Percentiles rank a stretch among this genome's conserved stretches.
These are phyloP conservation scores for Talaromyces wortmannii DNA, from an alignment of 495 filamentous ascomycete species.

Conservation along the genomic window DNA sequence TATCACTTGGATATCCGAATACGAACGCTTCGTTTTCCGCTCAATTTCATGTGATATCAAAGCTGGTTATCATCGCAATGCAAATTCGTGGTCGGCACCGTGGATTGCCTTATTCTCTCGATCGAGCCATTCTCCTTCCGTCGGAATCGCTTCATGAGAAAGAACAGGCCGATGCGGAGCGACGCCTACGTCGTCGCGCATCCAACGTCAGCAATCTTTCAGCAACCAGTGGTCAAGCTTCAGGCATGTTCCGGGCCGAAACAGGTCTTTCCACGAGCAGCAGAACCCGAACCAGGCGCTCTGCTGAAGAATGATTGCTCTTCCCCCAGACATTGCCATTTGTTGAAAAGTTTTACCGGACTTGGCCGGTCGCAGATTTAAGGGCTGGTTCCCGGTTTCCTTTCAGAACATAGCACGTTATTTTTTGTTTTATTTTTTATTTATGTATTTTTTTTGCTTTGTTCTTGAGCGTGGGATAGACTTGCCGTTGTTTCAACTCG, in stretches of 20 bases:
- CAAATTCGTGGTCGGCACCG: constrained; percentile 87
- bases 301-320: background rate
- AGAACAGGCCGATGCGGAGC: constrained; percentile 55
- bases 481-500: no score
- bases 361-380: no score
- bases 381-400: no score
- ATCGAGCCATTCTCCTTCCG: constrained; percentile 81
- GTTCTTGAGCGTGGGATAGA: no score
- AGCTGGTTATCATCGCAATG: constrained; percentile 90
- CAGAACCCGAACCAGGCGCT: constrained; percentile 1
- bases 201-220: constrained; percentile 44
- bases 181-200: constrained; percentile 44
- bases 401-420: no score
- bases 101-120: constrained; percentile 85
- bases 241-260: background rate
- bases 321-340: no score
- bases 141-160: constrained; percentile 66
- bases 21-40: constrained; percentile 72
- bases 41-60: constrained; percentile 74
- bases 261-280: background rate
- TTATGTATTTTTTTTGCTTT: no score
- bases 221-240: constrained; percentile 15
- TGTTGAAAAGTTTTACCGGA: no score
- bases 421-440: no score
- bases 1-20: constrained; percentile 73